Evolutionary conservation across 768 basidiomycete genomes (phyloP).

Genomic region (Lepiota venenata): DNA sequence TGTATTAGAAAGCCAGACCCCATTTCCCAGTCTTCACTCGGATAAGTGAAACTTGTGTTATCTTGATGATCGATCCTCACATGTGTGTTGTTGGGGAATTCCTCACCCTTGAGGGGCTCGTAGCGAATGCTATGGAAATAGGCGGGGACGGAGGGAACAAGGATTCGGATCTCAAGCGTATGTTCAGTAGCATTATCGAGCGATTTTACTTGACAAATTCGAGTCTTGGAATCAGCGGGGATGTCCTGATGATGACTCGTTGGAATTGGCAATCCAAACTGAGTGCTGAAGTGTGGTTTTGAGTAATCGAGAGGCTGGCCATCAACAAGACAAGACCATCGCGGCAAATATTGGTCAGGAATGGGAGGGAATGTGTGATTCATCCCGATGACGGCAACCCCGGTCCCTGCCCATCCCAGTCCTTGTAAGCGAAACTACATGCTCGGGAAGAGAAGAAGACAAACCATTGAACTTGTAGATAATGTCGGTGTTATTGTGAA

Average conservation of each 20-base stretch:
- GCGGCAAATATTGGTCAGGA: background rate
- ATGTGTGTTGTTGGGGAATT: background rate
- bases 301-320: background rate
- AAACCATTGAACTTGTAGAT: background rate
- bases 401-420: background rate
- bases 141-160: background rate
- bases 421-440: background rate
- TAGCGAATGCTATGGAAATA: constrained; percentile 8
- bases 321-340: background rate
- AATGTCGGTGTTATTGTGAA: too few relatives aligned
- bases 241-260: too few relatives aligned
- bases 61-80: constrained; percentile 2
- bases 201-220: background rate
- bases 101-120: background rate
- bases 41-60: background rate
- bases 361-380: background rate
- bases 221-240: background rate
- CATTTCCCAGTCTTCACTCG: background rate
- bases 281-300: background rate
- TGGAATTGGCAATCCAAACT: too few relatives aligned
- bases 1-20: background rate
- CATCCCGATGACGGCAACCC: background rate
- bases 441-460: background rate
- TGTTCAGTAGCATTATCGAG: background rate
- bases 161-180: background rate